These are phyloP conservation scores for Aegilops tauschii DNA, from an alignment of 176 grass and related monocot species.

Conservation along the genomic window DNA sequence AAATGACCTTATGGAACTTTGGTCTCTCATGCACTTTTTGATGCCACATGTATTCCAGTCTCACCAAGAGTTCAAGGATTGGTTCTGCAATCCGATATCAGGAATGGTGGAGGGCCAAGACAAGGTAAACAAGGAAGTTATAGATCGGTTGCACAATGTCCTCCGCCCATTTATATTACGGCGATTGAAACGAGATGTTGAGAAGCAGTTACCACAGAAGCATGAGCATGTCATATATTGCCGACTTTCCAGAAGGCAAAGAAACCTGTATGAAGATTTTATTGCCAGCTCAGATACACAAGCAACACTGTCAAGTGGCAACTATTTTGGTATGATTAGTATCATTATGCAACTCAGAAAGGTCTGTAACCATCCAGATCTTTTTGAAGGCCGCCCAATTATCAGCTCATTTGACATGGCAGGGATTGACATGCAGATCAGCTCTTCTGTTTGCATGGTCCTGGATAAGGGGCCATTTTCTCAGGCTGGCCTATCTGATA, in stretches of 20 bases:
- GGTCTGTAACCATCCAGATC: constrained; percentile 99
- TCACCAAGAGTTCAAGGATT: constrained; percentile 99
- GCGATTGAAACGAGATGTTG: constrained; percentile 92
- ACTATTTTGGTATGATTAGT: constrained; percentile 99
- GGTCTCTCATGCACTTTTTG: constrained; percentile 99
- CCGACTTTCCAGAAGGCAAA: constrained; percentile 89
- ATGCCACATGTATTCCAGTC: constrained; percentile 99
- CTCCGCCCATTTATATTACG: constrained; percentile 97
- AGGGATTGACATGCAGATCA: constrained; percentile 76
- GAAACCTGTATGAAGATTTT: constrained; percentile 99
- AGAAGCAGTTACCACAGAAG: constrained; percentile 96
- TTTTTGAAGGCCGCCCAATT: constrained; percentile 98
- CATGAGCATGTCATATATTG: constrained; percentile 96
- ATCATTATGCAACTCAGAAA: constrained; percentile 99
- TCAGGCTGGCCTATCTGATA: constrained; percentile 59
- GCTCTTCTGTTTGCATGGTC: constrained; percentile 73
- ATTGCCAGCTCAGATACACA: constrained; percentile 94
- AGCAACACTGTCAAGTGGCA: constrained; percentile 76
- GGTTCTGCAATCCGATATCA: constrained; percentile 99
- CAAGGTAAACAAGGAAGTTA: constrained; percentile 96
- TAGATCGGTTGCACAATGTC: constrained; percentile 95
- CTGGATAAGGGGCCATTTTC: constrained; percentile 65
- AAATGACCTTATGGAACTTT: constrained; percentile 99
- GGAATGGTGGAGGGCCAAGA: constrained; percentile 99
- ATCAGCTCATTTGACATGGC: constrained; percentile 98